Evolutionary conservation across 805 yeast species (phyloP).

Genomic region (Cephaloascus fragrans): DNA sequence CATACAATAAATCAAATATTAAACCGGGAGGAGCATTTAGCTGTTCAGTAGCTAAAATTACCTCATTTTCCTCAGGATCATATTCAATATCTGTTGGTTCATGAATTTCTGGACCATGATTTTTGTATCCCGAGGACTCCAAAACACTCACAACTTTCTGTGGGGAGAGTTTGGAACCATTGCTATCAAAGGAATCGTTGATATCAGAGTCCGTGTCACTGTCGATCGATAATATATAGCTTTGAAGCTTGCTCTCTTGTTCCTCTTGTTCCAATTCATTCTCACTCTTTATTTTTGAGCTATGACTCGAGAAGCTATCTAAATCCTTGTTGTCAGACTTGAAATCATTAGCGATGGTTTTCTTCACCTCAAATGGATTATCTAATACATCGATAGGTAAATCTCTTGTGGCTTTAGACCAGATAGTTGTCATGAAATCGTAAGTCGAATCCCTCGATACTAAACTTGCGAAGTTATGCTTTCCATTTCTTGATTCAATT

Average conservation of each 20-base stretch:
- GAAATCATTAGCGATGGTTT: neutral
- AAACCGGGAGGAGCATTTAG: conserved; percentile 72
- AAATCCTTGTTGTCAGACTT: neutral
- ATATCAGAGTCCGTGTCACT: conserved; percentile 20
- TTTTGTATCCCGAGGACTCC: conserved; percentile 26
- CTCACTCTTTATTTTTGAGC: conserved; percentile 2
- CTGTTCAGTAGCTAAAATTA: conserved; percentile 38
- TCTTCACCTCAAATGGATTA: neutral
- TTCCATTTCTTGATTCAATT: conserved; percentile 52
- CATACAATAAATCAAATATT: conserved; percentile 61
- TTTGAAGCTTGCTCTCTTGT: conserved; percentile 1
- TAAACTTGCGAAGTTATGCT: conserved; percentile 81
- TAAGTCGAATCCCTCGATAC: conserved; percentile 71
- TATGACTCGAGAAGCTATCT: neutral
- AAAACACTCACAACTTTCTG: conserved; percentile 23
- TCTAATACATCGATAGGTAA: neutral
- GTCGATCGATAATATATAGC: conserved; percentile 29
- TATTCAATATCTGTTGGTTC: conserved; percentile 41
- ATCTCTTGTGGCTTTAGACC: conserved; percentile 40
- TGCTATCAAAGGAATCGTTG: conserved; percentile 12
- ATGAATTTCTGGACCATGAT: conserved; percentile 61
- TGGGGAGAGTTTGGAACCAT: conserved; percentile 6
- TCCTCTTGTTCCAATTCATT: conserved; percentile 2
- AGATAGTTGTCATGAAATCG: conserved; percentile 57
- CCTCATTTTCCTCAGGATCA: conserved; percentile 32